Evolutionary conservation across 1,284 basidiomycete species (phyloP).

Genomic region (Lignosus rhinocerotis): DNA sequence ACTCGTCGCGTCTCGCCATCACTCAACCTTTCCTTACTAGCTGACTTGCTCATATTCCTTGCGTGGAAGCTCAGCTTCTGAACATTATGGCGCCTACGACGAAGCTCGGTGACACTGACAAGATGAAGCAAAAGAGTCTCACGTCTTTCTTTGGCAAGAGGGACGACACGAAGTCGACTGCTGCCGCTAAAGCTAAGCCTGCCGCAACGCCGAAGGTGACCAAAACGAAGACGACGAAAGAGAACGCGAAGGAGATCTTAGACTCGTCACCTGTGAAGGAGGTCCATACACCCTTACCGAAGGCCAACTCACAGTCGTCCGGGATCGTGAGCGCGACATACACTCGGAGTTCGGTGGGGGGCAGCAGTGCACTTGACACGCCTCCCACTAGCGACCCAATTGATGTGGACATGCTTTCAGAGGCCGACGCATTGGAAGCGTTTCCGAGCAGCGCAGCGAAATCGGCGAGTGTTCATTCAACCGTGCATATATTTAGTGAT

Average conservation of each 20-base stretch:
- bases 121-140: conserved; percentile 72
- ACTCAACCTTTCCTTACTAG: not conserved
- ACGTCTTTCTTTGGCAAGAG: conserved; percentile 66
- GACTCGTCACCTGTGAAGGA: conserved; percentile 27
- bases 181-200: conserved; percentile 29
- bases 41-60: not conserved
- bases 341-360: conserved; percentile 49
- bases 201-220: conserved; percentile 25
- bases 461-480: conserved; percentile 9
- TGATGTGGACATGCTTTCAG: conserved; percentile 69
- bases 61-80: not conserved
- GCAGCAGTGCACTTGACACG: conserved; percentile 51
- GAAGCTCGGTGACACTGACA: conserved; percentile 27
- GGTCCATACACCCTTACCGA: conserved; percentile 30
- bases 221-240: conserved; percentile 22
- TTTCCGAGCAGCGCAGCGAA: conserved; percentile 17
- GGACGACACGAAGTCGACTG: conserved; percentile 29
- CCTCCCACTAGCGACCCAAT: conserved; percentile 76
- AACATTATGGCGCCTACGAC: conserved; percentile 6
- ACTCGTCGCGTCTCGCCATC: not conserved
- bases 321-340: conserved; percentile 37
- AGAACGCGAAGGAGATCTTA: conserved; percentile 6
- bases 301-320: conserved; percentile 30
- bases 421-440: conserved; percentile 44
- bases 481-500: not conserved